Conservation (phyloP, 306 rosid species). For the Hippophae gyantsensis region DNA sequence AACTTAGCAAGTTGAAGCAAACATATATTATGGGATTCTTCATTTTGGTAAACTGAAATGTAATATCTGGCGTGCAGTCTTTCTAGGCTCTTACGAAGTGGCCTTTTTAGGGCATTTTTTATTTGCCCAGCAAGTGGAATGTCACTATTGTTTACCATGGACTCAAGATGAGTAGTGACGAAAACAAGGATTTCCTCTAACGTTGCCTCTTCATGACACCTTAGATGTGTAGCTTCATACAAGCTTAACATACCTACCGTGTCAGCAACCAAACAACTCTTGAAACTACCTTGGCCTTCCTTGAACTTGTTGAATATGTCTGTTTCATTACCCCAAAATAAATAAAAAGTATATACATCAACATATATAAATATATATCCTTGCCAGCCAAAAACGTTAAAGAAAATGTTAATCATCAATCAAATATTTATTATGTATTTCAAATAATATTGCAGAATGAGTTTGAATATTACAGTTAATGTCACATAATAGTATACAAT, state of each 20-base stretch:
- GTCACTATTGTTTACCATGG: background rate
- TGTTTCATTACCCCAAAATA: background rate
- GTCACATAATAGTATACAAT: no score
- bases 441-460: no score
- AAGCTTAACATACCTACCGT: constrained; percentile 32
- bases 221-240: constrained; percentile 37
- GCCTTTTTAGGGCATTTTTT: constrained; percentile 1
- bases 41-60: constrained; percentile 16
- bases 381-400: no score
- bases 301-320: constrained; percentile 34
- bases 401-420: no score
- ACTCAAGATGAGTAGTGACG: constrained; percentile 22
- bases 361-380: no score
- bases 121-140: constrained; percentile 10
- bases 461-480: no score
- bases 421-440: no score
- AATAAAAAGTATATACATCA: no score
- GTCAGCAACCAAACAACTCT: constrained; percentile 3
- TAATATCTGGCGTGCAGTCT: constrained; percentile 16
- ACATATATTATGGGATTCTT: constrained; percentile 10
- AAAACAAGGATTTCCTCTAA: constrained; percentile 19
- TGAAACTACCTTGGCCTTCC: constrained; percentile 24
- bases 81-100: constrained; percentile 17
- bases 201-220: constrained; percentile 18
- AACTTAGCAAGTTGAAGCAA: constrained; percentile 18